Evolutionary conservation across 176 grass and related monocot species (phyloP).

Genomic region (Bolboschoenus planiculmis): DNA sequence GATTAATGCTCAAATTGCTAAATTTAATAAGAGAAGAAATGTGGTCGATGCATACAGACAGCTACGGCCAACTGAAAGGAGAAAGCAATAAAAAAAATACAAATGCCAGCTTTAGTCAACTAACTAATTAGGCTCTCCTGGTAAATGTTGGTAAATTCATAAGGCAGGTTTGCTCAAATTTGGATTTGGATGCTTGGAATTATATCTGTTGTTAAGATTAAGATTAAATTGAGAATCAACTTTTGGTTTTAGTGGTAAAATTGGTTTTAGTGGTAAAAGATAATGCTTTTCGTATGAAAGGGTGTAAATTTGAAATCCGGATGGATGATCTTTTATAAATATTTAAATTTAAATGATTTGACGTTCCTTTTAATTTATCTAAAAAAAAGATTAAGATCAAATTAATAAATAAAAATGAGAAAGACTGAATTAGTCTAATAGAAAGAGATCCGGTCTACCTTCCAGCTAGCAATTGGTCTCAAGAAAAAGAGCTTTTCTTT

Average conservation of each 20-base stretch:
- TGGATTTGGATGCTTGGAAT: not conserved
- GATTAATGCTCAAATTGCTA: not conserved
- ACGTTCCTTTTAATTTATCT: too few species aligned
- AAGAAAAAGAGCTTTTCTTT: not conserved
- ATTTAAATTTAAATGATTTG: too few species aligned
- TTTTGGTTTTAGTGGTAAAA: too few species aligned
- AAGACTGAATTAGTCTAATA: not conserved
- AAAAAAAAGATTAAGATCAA: too few species aligned
- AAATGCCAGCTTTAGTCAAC: constrained; percentile 1
- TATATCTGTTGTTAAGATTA: not conserved
- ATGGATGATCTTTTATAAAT: too few species aligned
- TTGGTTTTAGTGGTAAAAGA: too few species aligned
- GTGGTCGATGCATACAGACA: not conserved
- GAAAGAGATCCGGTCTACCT: not conserved
- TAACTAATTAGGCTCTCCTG: not conserved
- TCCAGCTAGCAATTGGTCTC: not conserved
- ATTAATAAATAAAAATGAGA: not conserved
- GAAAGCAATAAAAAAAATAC: not conserved
- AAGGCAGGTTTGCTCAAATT: too few species aligned
- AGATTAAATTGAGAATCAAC: too few species aligned
- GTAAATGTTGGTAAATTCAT: not conserved
- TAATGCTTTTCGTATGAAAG: too few species aligned
- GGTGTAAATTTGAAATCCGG: too few species aligned
- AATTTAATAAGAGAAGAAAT: not conserved
- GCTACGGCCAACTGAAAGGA: not conserved